Conservation (phyloP, 202 grass and related monocot species). For the Carex arenaria region DNA sequence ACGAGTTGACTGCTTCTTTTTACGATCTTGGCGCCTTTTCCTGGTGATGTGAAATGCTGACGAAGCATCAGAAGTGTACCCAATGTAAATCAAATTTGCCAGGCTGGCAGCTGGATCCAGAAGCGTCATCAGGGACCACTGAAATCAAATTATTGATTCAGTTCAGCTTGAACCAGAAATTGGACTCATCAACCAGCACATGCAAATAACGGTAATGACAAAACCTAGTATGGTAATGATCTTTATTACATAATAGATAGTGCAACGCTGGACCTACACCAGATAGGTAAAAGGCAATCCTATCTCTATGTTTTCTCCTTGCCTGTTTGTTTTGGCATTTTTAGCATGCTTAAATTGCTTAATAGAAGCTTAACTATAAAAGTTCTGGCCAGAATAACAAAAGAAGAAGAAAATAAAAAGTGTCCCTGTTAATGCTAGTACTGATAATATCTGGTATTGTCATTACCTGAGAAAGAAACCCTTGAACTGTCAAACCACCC, state of each 20-base stretch:
- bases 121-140: constrained; percentile 99
- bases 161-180: constrained; percentile 12
- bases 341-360: constrained; percentile 15
- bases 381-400: background rate
- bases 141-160: constrained; percentile 32
- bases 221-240: background rate
- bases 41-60: constrained; percentile 79
- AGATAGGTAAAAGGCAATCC: background rate
- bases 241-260: background rate
- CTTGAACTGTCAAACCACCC: constrained; percentile 84
- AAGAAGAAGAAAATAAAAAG: background rate
- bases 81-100: constrained; percentile 84
- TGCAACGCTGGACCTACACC: background rate
- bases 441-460: constrained; percentile 8
- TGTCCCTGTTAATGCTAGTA: background rate
- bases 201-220: background rate
- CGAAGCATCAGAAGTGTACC: constrained; percentile 56
- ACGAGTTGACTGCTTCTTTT: constrained; percentile 71
- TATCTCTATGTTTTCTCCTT: background rate
- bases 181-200: background rate
- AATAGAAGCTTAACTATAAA: constrained; percentile 1
- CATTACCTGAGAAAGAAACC: constrained; percentile 89
- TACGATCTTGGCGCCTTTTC: constrained; percentile 90
- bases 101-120: constrained; percentile 72
- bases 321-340: background rate